Percentiles rank a stretch among this genome's conserved stretches.
phyloP scores from a whole-genome alignment of 345 rosid species.

The Lumnitzera littorea region DNA sequence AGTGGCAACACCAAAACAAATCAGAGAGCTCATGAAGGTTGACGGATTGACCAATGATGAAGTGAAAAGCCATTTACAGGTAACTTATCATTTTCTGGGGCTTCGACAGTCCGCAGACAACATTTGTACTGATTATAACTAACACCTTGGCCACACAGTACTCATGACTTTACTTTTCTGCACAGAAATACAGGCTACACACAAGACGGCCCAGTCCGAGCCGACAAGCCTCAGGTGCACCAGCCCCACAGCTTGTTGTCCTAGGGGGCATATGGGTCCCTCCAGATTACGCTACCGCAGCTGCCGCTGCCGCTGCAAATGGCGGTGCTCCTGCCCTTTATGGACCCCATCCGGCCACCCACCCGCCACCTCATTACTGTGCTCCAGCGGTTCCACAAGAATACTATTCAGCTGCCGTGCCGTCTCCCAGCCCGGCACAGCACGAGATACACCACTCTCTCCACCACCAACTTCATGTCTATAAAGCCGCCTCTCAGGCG shows the following conservation, averaged over 20 bases:
- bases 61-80: slow-evolving; percentile 99
- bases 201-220: slow-evolving; percentile 94
- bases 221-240: slow-evolving; percentile 61
- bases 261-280: slow-evolving; percentile 95
- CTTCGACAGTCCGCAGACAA: slow-evolving; percentile 4
- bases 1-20: slow-evolving; percentile 99
- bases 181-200: slow-evolving; percentile 93
- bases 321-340: slow-evolving; percentile 44
- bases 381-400: slow-evolving; percentile 53
- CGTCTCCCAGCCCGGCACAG: slow-evolving; percentile 13
- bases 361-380: slow-evolving; percentile 60
- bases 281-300: slow-evolving; percentile 69
- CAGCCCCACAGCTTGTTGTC: slow-evolving; percentile 67
- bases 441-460: slow-evolving; percentile 31
- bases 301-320: slow-evolving; percentile 51
- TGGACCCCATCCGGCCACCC: slow-evolving; percentile 40
- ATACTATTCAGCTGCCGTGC: slow-evolving; percentile 35
- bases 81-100: slow-evolving; percentile 14
- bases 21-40: slow-evolving; percentile 97
- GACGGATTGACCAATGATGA: slow-evolving; percentile 99
- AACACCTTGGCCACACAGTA: too few species aligned
- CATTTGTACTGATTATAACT: slow-evolving; percentile 6
- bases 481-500: slow-evolving; percentile 33
- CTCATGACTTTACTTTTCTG: background rate
- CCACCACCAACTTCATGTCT: slow-evolving; percentile 57